Conservation (phyloP, 1,139 yeast species). For the Protomyces arabidopsidicola region DNA sequence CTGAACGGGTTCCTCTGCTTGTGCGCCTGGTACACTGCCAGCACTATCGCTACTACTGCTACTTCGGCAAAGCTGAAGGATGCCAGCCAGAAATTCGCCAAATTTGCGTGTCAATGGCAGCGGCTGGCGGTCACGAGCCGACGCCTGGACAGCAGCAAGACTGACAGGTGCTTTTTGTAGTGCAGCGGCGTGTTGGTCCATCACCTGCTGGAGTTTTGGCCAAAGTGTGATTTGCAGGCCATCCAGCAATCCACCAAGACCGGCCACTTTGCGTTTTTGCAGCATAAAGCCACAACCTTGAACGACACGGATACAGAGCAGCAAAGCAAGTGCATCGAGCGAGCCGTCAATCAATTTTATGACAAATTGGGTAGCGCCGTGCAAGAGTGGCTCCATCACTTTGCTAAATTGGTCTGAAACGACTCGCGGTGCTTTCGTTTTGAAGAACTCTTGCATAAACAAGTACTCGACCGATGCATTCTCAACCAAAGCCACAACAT, state of each 20-base stretch:
- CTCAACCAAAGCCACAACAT: slow-evolving; percentile 68
- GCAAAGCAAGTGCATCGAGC: slow-evolving; percentile 71
- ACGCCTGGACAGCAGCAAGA: slow-evolving; percentile 22
- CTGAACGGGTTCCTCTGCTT: slow-evolving; percentile 62
- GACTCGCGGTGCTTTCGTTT: slow-evolving; percentile 38
- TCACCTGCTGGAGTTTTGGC: slow-evolving; percentile 76
- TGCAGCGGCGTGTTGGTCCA: slow-evolving; percentile 55
- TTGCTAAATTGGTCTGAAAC: slow-evolving; percentile 47
- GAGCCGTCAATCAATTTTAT: slow-evolving; percentile 49
- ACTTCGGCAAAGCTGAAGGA: slow-evolving; percentile 51
- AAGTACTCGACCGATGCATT: slow-evolving; percentile 73
- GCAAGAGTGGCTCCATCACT: slow-evolving; percentile 51
- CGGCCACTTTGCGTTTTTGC: slow-evolving; percentile 63
- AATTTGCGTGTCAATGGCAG: slow-evolving; percentile 75
- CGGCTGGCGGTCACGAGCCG: slow-evolving; percentile 41
- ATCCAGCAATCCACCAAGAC: slow-evolving; percentile 68
- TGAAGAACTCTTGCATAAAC: slow-evolving; percentile 68
- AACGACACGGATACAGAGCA: slow-evolving; percentile 69
- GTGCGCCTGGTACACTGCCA: background rate
- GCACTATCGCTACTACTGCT: slow-evolving; percentile 29
- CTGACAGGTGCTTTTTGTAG: slow-evolving; percentile 14
- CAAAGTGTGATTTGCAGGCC: slow-evolving; percentile 59
- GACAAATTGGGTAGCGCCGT: slow-evolving; percentile 52
- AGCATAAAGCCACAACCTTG: slow-evolving; percentile 61
- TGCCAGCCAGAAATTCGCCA: slow-evolving; percentile 67